These are phyloP conservation scores for Solanum pinnatisectum DNA, from an alignment of 257 asterid genomes.

Conservation along the genomic window DNA sequence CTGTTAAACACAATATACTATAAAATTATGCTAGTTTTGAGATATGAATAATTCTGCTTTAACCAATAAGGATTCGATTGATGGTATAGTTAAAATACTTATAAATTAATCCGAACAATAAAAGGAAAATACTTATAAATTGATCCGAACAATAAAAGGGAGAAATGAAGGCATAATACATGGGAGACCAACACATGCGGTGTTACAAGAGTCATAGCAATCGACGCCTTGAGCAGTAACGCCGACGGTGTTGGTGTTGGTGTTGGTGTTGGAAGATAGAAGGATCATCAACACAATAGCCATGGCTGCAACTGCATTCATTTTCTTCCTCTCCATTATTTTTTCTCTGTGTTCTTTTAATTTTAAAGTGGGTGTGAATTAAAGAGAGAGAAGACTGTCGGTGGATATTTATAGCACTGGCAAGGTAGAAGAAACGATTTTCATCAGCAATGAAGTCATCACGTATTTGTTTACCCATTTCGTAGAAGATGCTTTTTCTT, in stretches of 20 bases:
- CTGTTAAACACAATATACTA: background rate
- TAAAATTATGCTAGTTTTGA: background rate
- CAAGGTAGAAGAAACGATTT: background rate
- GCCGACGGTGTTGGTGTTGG: conserved; percentile 9
- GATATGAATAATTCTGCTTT: background rate
- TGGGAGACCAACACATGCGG: conserved; percentile 25
- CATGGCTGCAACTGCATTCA: conserved; percentile 2
- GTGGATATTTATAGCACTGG: background rate
- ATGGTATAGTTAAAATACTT: background rate
- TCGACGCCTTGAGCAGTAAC: conserved; percentile 14
- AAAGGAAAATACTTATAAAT: background rate
- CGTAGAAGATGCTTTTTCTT: background rate
- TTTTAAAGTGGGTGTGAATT: background rate
- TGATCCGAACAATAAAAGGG: background rate
- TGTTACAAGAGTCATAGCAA: conserved; percentile 42
- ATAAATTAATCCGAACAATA: background rate
- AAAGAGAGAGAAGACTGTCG: background rate
- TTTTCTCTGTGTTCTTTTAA: background rate
- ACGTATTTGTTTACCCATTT: background rate
- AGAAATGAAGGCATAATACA: conserved; percentile 11
- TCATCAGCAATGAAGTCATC: background rate
- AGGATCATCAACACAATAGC: conserved; percentile 13
- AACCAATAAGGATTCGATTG: background rate
- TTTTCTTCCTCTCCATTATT: conserved; percentile 24
- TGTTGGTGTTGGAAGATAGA: conserved; percentile 16